phyloP scores from a whole-genome alignment of 495 filamentous ascomycete species.

The Wilcoxina mikolae region DNA sequence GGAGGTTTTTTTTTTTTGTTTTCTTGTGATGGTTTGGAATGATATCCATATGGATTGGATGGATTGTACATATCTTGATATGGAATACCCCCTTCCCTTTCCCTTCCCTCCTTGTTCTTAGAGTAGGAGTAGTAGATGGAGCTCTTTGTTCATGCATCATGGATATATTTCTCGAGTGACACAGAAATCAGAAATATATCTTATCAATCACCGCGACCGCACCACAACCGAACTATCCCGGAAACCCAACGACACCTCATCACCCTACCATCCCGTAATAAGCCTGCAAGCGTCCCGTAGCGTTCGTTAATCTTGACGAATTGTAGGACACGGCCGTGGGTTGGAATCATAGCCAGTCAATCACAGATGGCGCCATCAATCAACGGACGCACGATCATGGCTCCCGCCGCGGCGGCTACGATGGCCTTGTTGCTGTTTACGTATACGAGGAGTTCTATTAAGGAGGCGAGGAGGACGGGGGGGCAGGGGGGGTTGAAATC shows the following conservation, averaged over 20 bases:
- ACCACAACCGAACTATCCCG: background rate
- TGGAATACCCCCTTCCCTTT: no score
- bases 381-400: conserved; percentile 7
- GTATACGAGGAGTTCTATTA: conserved; percentile 34
- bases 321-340: background rate
- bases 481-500: background rate
- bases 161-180: no score
- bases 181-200: no score
- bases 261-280: background rate
- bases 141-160: no score
- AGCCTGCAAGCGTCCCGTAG: background rate
- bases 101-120: no score
- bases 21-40: background rate
- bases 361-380: background rate
- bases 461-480: conserved; percentile 28
- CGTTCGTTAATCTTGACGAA: background rate
- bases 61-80: background rate
- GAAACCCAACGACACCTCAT: background rate
- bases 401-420: conserved; percentile 34
- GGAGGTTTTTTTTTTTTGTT: background rate
- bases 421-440: conserved; percentile 36
- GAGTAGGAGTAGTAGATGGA: no score
- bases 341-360: background rate
- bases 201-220: no score
- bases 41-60: background rate